These are phyloP conservation scores for Melampsora larici-populina DNA, from an alignment of 1,284 basidiomycete species.

Conservation along the genomic window DNA sequence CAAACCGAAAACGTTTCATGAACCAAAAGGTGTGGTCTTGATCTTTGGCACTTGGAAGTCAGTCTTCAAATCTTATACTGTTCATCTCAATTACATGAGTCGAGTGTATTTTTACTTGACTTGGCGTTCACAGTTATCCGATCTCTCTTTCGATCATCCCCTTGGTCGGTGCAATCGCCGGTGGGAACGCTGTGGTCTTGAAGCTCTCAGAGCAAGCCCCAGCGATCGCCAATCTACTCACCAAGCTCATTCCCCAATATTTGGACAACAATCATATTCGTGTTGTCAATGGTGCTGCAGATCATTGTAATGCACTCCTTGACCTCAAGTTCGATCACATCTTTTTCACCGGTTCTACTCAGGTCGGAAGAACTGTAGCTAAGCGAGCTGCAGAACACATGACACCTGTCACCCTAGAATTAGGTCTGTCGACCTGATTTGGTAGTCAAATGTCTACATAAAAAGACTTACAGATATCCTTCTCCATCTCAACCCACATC, in stretches of 20 bases:
- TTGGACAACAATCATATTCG: conserved; percentile 53
- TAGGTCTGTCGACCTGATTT: conserved; percentile 49
- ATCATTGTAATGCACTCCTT: conserved; percentile 53
- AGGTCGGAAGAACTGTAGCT: conserved; percentile 54
- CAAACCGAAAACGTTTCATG: conserved; percentile 51
- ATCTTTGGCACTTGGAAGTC: conserved; percentile 55
- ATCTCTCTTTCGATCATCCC: conserved; percentile 52
- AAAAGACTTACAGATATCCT: background rate
- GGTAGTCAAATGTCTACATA: background rate
- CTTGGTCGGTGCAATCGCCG: conserved; percentile 55
- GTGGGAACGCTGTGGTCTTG: conserved; percentile 54
- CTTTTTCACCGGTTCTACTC: conserved; percentile 55
- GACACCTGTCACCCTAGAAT: conserved; percentile 53
- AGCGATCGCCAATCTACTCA: conserved; percentile 52
- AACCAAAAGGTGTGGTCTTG: conserved; percentile 55
- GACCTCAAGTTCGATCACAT: conserved; percentile 55
- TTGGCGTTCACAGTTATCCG: conserved; percentile 15
- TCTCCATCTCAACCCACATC: conserved; percentile 53
- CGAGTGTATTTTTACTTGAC: background rate
- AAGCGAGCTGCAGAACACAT: conserved; percentile 55
- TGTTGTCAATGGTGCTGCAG: conserved; percentile 54
- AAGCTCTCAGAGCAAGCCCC: conserved; percentile 54
- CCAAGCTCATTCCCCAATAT: conserved; percentile 53
- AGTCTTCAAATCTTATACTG: conserved; percentile 26
- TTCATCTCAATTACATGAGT: conserved; percentile 31